Conservation (phyloP, 176 grass and related monocot genomes). For the Luzula sylvatica region DNA sequence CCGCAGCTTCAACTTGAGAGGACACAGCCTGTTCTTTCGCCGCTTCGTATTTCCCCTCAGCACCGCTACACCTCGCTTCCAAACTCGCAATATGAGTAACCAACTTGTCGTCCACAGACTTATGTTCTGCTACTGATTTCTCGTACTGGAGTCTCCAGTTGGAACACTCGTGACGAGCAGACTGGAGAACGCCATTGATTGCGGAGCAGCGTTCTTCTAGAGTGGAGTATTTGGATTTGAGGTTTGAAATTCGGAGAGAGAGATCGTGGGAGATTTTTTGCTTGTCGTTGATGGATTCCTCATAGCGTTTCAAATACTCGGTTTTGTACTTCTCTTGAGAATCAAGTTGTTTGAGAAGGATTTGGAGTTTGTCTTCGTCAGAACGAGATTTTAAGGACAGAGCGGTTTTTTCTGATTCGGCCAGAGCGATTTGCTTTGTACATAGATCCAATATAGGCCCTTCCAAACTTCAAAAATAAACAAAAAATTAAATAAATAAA, state of each 20-base stretch:
- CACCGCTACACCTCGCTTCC: slow-evolving; percentile 39
- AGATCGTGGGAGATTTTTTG: slow-evolving; percentile 51
- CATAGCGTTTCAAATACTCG: slow-evolving; percentile 60
- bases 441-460: slow-evolving; percentile 64
- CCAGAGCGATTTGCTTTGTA: slow-evolving; percentile 55
- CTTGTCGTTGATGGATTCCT: slow-evolving; percentile 51
- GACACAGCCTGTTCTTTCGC: slow-evolving; percentile 48
- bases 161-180: slow-evolving; percentile 41
- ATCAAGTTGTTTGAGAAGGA: slow-evolving; percentile 58
- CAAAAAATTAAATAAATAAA: not conserved
- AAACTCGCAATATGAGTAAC: slow-evolving; percentile 28
- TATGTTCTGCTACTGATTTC: slow-evolving; percentile 26
- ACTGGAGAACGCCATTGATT: slow-evolving; percentile 52
- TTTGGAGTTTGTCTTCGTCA: slow-evolving; percentile 58
- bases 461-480: slow-evolving; percentile 45
- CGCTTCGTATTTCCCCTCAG: slow-evolving; percentile 47
- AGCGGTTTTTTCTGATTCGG: slow-evolving; percentile 53
- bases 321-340: slow-evolving; percentile 55
- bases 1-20: slow-evolving; percentile 54
- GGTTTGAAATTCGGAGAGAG: slow-evolving; percentile 40
- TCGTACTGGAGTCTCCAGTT: slow-evolving; percentile 59
- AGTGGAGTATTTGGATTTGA: slow-evolving; percentile 58
- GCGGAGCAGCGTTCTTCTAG: slow-evolving; percentile 46
- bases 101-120: slow-evolving; percentile 33
- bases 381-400: slow-evolving; percentile 48